Evolutionary conservation across 306 rosid species (phyloP), one percentile per base, ranked within the genome.

Genomic region (Alnus glutinosa): DNA sequence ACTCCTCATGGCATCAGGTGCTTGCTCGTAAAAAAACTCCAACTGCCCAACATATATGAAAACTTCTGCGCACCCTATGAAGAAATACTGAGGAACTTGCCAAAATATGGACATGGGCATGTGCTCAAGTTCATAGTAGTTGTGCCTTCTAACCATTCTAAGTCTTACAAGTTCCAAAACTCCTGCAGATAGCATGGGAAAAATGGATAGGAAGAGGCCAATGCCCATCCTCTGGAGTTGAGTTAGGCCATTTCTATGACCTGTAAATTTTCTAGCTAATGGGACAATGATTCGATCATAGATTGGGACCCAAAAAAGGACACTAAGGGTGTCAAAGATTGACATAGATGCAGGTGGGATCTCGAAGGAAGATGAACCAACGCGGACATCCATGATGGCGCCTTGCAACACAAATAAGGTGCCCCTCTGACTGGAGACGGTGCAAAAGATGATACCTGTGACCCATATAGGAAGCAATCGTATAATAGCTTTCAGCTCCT

Each of bases 381-480:
- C 57, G 69, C 36, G 83, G 62, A 79, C 51, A 42, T 93, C 79
- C 96, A 91, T 91, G 67, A 80, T 84, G 48, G 74, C 84, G 8
- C 97, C 98, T 79, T 94, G 97, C 75, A 94, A 79, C 67, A 92
- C 92, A 77, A 89, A 94, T 36, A 87, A 85, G 59, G 83, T 91
- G 89, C 90, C 74, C 95, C 92, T 92, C 64, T 94, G 97, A 74
- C 88, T 87, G 42, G 86, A 91, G 55, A 89, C 98, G 3, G 97
- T 89, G 11, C 91, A 77, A 64, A 92, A 92, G 71, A 86, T 78
- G 12, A 94, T 94, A 32, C 97, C 97, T 1, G 96, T 90, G 19
- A 93, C 97, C 94, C 95, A 95, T n/a, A 95, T 82, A 0, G 98
- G 98, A 80, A 95, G 99, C 78, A 92, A 70, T 55, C 94, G 78